These are phyloP conservation scores for Berberis vulgaris DNA, from an alignment of 164 flowering plant genomes.

Conservation along the genomic window DNA sequence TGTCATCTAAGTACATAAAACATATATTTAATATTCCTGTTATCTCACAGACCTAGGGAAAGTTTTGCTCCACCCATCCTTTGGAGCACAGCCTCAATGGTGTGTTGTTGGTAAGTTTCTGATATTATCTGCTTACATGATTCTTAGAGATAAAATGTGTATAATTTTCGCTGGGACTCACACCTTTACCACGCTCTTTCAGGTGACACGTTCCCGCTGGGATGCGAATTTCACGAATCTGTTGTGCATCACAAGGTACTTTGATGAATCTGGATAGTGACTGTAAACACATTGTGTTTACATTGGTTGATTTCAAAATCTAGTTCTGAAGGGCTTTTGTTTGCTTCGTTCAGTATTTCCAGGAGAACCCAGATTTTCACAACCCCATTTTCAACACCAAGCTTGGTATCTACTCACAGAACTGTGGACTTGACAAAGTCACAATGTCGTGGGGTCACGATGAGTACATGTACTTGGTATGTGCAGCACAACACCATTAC, in stretches of 20 bases:
- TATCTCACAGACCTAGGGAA: slow-evolving; percentile 29
- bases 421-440: slow-evolving; percentile 60
- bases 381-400: slow-evolving; percentile 49
- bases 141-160: neutral
- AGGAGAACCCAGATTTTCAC: slow-evolving; percentile 43
- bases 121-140: neutral
- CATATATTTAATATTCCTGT: neutral
- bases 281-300: no score
- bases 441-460: slow-evolving; percentile 77
- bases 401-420: slow-evolving; percentile 44
- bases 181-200: neutral
- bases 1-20: neutral
- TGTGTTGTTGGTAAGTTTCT: slow-evolving; percentile 27
- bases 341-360: slow-evolving; percentile 30
- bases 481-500: neutral
- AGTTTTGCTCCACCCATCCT: slow-evolving; percentile 24
- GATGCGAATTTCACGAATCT: slow-evolving; percentile 22
- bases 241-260: slow-evolving; percentile 22
- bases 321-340: neutral
- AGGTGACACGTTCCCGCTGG: slow-evolving; percentile 31
- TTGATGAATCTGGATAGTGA: no score
- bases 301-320: no score
- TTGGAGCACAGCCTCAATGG: slow-evolving; percentile 38
- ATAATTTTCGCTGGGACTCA: neutral
- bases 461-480: slow-evolving; percentile 76